phyloP scores from a whole-genome alignment of 1,284 basidiomycete genomes.

The Moesziomyces parantarcticus region DNA sequence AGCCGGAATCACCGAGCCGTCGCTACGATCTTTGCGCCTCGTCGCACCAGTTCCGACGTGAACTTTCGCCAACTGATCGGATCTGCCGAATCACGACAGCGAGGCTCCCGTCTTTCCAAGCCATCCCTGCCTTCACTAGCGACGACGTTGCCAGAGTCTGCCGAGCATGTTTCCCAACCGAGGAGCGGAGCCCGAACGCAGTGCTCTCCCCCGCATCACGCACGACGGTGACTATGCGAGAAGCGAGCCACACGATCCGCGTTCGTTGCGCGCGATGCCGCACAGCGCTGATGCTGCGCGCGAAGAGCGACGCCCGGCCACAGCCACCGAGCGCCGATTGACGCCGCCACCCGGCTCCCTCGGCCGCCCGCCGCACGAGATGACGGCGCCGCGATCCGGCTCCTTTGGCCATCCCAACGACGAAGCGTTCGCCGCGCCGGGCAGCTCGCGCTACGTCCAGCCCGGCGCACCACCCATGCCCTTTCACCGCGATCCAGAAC shows the following conservation, averaged over 20 bases:
- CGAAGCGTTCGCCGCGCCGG: conserved; percentile 9
- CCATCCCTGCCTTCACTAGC: no score
- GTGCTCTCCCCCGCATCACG: conserved; percentile 37
- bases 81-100: no score
- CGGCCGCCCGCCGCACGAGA: conserved; percentile 13
- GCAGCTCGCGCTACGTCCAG: conserved; percentile 5
- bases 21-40: no score
- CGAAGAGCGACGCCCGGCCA: conserved; percentile 21
- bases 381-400: conserved; percentile 8
- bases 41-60: no score
- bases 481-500: conserved; percentile 15
- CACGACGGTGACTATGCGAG: conserved; percentile 5
- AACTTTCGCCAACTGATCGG: no score
- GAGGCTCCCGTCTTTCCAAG: no score
- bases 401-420: conserved; percentile 12
- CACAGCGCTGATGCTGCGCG: conserved; percentile 1
- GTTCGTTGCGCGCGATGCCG: conserved; percentile 4
- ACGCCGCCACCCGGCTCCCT: conserved; percentile 19
- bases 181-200: conserved; percentile 24
- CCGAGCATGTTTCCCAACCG: conserved; percentile 20
- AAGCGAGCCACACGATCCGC: conserved; percentile 1
- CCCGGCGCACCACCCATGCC: conserved; percentile 20
- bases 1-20: no score
- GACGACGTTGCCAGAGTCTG: not conserved
- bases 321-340: conserved; percentile 15